Base-by-base conservation (phyloP, 805 yeast species). In the Clavispora santaluciae region DNA sequence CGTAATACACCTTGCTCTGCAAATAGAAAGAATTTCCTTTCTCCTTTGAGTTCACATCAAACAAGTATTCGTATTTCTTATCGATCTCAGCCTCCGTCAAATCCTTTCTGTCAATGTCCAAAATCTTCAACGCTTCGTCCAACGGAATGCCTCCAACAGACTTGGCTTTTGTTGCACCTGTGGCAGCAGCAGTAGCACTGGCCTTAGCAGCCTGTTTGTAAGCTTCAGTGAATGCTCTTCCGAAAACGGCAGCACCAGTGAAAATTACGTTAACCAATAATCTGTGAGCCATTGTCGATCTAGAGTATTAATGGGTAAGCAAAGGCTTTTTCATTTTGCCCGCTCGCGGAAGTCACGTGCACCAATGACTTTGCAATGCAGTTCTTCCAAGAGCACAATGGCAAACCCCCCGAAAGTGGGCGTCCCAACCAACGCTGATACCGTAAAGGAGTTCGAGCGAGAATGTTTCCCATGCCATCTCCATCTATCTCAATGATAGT, bases 121-220 rank as follows among this genome's bases (percentile, higher is more conserved):
- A 70, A 54, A 93, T 91, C 69, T 90, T 88, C 54, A 88, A 79
- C 10, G 97, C 91, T 66, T 93, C 99, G 51, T 86, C 95, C 28
- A 88, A 72, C 6, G 89, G 72, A 36, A 93, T 79, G 26, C 96
- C 98, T 17, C 84, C 83, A 25, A 73, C 75, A 45, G 87, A 79
- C 22, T 76, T 68, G 39, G 76, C 73, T 53, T 66, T 67, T 34
- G 60, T 54, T 33, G 61, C 57, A 6, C 56, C 59, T 18, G 54
- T 53, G 26, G 67, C 64, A 30, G 43, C 46, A 7, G 68, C 68
- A 22, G 86, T 76, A 2, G 91, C 88, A n/a, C 95, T 81, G 40
- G 90, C 90, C 39, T 91, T 86, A 13, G 98, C 96, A 2, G 95
- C 95, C 67, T 93, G 98, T 56, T 83, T 85, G 73, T 91, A 93